Conservation (phyloP, 1,284 basidiomycete species). For the Melampsora americana region DNA sequence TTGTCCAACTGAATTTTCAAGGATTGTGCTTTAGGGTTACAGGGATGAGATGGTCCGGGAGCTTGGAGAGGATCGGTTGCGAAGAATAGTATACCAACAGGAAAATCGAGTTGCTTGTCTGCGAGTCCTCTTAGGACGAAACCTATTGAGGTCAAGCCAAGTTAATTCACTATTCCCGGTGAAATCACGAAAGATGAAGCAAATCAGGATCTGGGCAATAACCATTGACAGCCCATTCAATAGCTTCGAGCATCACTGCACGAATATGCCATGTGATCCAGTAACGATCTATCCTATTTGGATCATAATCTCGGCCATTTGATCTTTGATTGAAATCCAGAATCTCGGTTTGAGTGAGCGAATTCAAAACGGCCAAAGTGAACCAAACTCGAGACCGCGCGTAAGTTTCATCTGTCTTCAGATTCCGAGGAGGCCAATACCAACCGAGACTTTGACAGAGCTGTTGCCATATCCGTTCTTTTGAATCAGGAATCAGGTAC, state of each 20-base stretch:
- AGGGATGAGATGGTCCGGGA: not conserved
- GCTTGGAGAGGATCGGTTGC: not conserved
- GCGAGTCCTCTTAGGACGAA: not conserved
- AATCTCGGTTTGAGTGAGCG: not conserved
- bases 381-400: not conserved
- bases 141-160: not conserved
- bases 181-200: not conserved
- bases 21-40: not conserved
- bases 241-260: not conserved
- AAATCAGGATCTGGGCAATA: not conserved
- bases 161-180: not conserved
- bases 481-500: not conserved
- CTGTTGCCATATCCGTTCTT: not conserved
- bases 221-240: conserved; percentile 2
- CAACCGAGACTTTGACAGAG: not conserved
- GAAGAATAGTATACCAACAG: not conserved
- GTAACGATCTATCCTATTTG: not conserved
- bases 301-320: not conserved
- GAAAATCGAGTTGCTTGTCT: not conserved
- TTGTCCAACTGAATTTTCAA: not conserved
- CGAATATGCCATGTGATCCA: conserved; percentile 4
- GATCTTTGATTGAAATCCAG: not conserved
- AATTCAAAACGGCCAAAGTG: not conserved
- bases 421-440: not conserved
- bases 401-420: not conserved